phyloP scores from a whole-genome alignment of 352 stramenopile species.

The Phytophthora uliginosa region DNA sequence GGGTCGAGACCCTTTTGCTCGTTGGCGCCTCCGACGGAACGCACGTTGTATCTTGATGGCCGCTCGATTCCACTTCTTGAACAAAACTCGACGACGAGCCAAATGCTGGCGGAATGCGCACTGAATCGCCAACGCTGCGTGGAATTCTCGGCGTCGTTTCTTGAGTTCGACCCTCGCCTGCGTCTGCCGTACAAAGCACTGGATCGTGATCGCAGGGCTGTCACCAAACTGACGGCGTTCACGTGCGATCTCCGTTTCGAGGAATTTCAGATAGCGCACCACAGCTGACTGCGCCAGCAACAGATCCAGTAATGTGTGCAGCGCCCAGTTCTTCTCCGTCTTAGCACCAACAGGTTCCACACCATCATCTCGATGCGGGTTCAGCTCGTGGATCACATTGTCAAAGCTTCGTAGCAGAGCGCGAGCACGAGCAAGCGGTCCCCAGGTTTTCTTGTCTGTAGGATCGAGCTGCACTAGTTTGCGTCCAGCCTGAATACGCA shows the following conservation, averaged over 20 bases:
- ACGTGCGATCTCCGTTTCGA: slow-evolving; percentile 40
- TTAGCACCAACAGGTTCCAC: neutral
- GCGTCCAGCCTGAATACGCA: slow-evolving; percentile 35
- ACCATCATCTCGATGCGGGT: slow-evolving; percentile 8
- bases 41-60: slow-evolving; percentile 65
- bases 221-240: slow-evolving; percentile 33
- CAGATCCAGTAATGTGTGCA: slow-evolving; percentile 34
- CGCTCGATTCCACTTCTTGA: slow-evolving; percentile 60
- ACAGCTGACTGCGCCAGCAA: slow-evolving; percentile 40
- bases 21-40: slow-evolving; percentile 60
- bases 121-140: slow-evolving; percentile 60
- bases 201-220: slow-evolving; percentile 40
- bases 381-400: neutral
- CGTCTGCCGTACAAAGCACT: slow-evolving; percentile 57
- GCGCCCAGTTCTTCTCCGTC: slow-evolving; percentile 10
- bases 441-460: slow-evolving; percentile 37
- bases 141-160: slow-evolving; percentile 40
- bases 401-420: slow-evolving; percentile 29
- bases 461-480: slow-evolving; percentile 50
- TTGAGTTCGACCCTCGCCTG: slow-evolving; percentile 38
- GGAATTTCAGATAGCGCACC: slow-evolving; percentile 67
- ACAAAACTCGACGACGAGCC: slow-evolving; percentile 56
- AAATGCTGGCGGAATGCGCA: slow-evolving; percentile 78
- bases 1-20: slow-evolving; percentile 46
- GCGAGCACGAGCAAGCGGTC: slow-evolving; percentile 18